A percentile compares a stretch with the other conserved stretches of the same genome.
phyloP scores from a whole-genome alignment of 2,329 filamentous ascomycete genomes.

The Fusarium buharicum region DNA sequence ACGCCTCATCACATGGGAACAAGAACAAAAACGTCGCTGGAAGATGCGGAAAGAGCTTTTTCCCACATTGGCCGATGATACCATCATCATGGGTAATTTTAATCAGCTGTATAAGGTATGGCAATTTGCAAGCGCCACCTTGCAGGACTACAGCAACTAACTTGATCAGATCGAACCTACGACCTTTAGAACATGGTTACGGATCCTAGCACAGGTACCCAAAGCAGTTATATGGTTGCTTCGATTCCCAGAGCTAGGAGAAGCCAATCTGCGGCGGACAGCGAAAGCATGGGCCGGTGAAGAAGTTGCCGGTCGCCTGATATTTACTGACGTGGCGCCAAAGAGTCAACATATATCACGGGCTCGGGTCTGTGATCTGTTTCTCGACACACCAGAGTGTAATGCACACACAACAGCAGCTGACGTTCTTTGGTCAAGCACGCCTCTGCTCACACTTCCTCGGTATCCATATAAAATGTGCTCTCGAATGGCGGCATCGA shows the following conservation, averaged over 20 bases:
- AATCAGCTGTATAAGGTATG: slow-evolving; percentile 97
- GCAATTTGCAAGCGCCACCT: neutral
- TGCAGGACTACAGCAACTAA: slow-evolving; percentile 10
- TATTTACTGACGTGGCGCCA: slow-evolving; percentile 96
- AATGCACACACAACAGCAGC: slow-evolving; percentile 98
- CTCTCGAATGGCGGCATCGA: slow-evolving; percentile 95
- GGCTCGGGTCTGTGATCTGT: slow-evolving; percentile 91
- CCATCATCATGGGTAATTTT: slow-evolving; percentile 95
- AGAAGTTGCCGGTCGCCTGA: slow-evolving; percentile 84
- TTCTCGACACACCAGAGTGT: slow-evolving; percentile 96
- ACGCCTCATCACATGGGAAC: slow-evolving; percentile 77
- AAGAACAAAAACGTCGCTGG: slow-evolving; percentile 86
- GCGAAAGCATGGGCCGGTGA: slow-evolving; percentile 85
- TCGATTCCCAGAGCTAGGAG: slow-evolving; percentile 94
- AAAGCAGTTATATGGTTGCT: slow-evolving; percentile 94
- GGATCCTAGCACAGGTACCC: slow-evolving; percentile 85
- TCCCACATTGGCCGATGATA: slow-evolving; percentile 81
- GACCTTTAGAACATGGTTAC: slow-evolving; percentile 94
- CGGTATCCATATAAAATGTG: slow-evolving; percentile 99
- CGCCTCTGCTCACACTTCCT: slow-evolving; percentile 88
- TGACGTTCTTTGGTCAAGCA: slow-evolving; percentile 95
- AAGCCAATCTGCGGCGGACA: slow-evolving; percentile 83
- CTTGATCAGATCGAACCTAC: slow-evolving; percentile 86
- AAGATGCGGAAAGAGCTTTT: slow-evolving; percentile 93
- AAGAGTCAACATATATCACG: slow-evolving; percentile 94